These are phyloP conservation scores for Millerago galiae DNA, from an alignment of 805 yeast species.

Conservation along the genomic window DNA sequence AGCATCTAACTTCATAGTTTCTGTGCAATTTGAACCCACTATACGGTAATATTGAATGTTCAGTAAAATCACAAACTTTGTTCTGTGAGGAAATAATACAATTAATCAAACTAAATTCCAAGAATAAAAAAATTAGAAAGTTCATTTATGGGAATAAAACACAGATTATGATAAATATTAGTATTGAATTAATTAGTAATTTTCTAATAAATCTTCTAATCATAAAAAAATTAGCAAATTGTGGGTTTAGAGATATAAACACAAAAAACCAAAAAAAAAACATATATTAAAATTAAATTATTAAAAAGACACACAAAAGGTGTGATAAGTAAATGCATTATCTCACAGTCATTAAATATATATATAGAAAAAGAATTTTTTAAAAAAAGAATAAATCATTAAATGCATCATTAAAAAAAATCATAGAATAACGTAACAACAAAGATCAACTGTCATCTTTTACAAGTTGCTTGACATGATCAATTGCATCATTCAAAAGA, in stretches of 20 bases:
- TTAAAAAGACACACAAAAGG: too few relatives aligned
- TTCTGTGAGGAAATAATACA: constrained; percentile 9
- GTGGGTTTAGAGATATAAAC: too few relatives aligned
- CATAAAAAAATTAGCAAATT: too few relatives aligned
- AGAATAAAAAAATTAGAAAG: neutral
- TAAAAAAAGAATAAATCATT: too few relatives aligned
- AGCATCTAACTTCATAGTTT: constrained; percentile 35
- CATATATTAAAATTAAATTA: too few relatives aligned
- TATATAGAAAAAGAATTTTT: too few relatives aligned
- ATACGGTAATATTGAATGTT: constrained; percentile 30
- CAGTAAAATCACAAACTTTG: constrained; percentile 30
- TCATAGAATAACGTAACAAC: neutral
- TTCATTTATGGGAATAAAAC: neutral
- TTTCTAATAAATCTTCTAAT: too few relatives aligned
- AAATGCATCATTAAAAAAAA: neutral
- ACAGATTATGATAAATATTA: too few relatives aligned
- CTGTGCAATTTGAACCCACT: constrained; percentile 53
- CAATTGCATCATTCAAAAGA: constrained; percentile 14
- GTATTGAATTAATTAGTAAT: too few relatives aligned
- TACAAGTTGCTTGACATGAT: constrained; percentile 1
- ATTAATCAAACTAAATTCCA: neutral
- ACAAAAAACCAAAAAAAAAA: too few relatives aligned
- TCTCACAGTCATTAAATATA: too few relatives aligned
- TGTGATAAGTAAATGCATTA: too few relatives aligned
- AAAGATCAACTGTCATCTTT: neutral